Percentiles rank a stretch among this genome's conserved stretches.
Conservation (phyloP, 441 rosid genomes). For the Mallotus japonicus region DNA sequence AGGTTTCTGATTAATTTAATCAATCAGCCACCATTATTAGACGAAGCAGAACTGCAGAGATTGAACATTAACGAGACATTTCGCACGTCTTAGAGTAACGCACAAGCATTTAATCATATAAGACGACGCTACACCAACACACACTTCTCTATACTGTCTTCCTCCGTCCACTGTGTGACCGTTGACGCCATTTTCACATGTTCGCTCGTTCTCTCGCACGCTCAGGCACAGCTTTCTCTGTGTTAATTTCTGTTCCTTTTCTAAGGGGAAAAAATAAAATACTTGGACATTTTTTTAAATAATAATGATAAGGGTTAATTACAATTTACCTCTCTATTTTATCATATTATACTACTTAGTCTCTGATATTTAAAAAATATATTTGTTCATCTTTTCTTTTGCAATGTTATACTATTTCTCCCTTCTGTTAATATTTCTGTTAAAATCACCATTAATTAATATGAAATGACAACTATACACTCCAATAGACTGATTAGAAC, state of each 20-base stretch:
- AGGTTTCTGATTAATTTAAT: not conserved
- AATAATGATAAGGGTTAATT: too few species aligned
- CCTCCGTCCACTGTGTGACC: not conserved
- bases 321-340: too few species aligned
- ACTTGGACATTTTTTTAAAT: too few species aligned
- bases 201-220: not conserved
- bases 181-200: slow-evolving; percentile 12
- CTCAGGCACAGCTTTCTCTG: not conserved
- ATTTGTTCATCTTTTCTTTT: too few species aligned
- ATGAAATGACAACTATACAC: too few species aligned
- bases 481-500: too few species aligned
- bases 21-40: slow-evolving; percentile 15
- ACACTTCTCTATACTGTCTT: not conserved
- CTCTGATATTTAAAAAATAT: too few species aligned
- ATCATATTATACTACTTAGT: too few species aligned
- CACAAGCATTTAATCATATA: not conserved
- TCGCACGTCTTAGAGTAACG: not conserved
- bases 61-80: slow-evolving; percentile 6
- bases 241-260: not conserved
- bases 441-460: too few species aligned
- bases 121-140: not conserved
- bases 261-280: not conserved
- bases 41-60: slow-evolving; percentile 14
- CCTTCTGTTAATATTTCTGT: too few species aligned
- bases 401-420: too few species aligned